phyloP scores from a whole-genome alignment of 805 yeast genomes.

The Pichia sporocuriosa region DNA sequence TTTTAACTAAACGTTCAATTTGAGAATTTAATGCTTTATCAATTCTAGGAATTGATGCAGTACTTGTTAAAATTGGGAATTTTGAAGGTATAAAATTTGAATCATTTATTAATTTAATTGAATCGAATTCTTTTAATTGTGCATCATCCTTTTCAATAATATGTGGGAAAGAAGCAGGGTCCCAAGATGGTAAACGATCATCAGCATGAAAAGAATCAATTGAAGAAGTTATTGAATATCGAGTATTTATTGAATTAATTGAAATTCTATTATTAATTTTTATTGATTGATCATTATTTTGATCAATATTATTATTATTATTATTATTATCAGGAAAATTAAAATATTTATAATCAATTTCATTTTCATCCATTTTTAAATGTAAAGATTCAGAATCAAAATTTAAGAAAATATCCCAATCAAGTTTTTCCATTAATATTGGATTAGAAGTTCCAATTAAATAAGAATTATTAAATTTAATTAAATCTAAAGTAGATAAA shows the following conservation, averaged over 20 bases:
- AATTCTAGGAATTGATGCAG: slow-evolving; percentile 16
- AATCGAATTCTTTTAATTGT: background rate
- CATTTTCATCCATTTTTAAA: slow-evolving; percentile 6
- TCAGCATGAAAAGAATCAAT: slow-evolving; percentile 11
- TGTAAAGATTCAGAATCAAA: slow-evolving; percentile 44
- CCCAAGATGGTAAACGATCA: slow-evolving; percentile 12
- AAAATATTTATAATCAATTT: slow-evolving; percentile 11
- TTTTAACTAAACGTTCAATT: slow-evolving; percentile 15
- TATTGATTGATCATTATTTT: background rate
- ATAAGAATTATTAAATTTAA: slow-evolving; percentile 36
- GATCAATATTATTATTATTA: background rate
- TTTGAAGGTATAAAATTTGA: background rate
- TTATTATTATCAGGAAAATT: slow-evolving; percentile 4
- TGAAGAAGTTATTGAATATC: slow-evolving; percentile 30
- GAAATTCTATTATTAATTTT: background rate
- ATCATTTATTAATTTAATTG: background rate
- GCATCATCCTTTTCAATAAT: slow-evolving; percentile 1
- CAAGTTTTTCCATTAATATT: slow-evolving; percentile 45
- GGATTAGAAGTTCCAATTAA: slow-evolving; percentile 67
- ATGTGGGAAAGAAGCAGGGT: slow-evolving; percentile 16
- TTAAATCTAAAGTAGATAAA: slow-evolving; percentile 46
- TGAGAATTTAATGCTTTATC: slow-evolving; percentile 19
- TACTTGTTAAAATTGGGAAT: slow-evolving; percentile 6
- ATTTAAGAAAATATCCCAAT: slow-evolving; percentile 59
- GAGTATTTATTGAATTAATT: background rate